phyloP scores from a whole-genome alignment of 2,329 filamentous ascomycete genomes.

The Paraconiothyrium brasiliense region DNA sequence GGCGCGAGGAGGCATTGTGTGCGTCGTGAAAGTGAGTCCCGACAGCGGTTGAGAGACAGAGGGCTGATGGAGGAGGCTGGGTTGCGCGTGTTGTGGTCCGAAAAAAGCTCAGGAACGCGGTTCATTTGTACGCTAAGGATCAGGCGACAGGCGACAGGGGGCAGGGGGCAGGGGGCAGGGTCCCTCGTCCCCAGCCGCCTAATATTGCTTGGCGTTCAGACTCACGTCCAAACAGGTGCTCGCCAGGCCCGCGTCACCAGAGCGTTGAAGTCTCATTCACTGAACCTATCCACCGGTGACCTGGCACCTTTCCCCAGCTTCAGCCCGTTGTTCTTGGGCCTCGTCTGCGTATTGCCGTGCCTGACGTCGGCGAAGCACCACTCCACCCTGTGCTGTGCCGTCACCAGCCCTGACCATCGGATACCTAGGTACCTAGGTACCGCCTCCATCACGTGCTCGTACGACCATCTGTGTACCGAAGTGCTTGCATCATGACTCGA shows the following conservation, averaged over 20 bases:
- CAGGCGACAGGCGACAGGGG: background rate
- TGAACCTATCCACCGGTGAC: background rate
- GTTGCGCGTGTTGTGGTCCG: constrained; percentile 38
- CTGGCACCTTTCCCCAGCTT: background rate
- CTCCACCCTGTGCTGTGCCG: background rate
- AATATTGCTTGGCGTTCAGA: background rate
- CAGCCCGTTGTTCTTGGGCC: background rate
- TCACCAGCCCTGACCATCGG: background rate
- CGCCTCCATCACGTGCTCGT: background rate
- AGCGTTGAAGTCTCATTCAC: background rate
- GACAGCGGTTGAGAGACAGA: constrained; percentile 7
- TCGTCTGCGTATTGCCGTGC: background rate
- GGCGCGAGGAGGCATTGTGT: constrained; percentile 42
- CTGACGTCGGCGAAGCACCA: background rate
- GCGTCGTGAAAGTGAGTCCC: constrained; percentile 21
- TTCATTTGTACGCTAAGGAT: constrained; percentile 15
- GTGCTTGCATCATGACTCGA: constrained; percentile 29
- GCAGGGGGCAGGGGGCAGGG: background rate
- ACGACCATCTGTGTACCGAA: background rate
- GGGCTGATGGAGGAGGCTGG: constrained; percentile 17
- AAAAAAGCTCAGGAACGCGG: constrained; percentile 32
- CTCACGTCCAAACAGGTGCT: background rate
- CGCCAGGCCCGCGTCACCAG: background rate
- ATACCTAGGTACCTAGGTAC: background rate
- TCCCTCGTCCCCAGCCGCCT: constrained; percentile 1